phyloP scores from a whole-genome alignment of 345 rosid genomes.

The Turnera subulata region DNA sequence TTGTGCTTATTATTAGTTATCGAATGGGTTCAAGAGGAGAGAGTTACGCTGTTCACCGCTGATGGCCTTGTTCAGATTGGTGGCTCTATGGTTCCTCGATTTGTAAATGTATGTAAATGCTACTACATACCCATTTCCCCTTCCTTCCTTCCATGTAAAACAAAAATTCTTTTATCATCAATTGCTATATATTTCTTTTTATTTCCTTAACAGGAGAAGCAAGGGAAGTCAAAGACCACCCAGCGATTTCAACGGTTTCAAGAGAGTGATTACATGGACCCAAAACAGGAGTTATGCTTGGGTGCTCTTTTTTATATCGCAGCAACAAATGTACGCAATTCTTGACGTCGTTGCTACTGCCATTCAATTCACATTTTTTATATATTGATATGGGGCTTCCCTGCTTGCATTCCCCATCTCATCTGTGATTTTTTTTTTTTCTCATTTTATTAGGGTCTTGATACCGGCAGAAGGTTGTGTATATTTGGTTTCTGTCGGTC shows the following conservation, averaged over 20 bases:
- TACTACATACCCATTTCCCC: no score
- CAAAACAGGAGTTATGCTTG: constrained; percentile 69
- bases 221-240: constrained; percentile 38
- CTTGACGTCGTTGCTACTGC: constrained; percentile 4
- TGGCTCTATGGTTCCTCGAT: constrained; percentile 78
- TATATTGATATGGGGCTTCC: no score
- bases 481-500: constrained; percentile 95
- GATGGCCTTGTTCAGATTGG: constrained; percentile 92
- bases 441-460: constrained; percentile 80
- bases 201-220: constrained; percentile 43
- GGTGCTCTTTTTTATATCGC: constrained; percentile 92
- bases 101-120: constrained; percentile 36
- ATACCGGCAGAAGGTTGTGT: constrained; percentile 88
- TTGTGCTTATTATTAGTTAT: constrained; percentile 31
- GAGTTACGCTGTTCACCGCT: constrained; percentile 72
- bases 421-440: constrained; percentile 4
- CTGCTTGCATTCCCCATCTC: constrained; percentile 4
- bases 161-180: no score
- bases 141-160: no score
- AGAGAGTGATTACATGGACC: constrained; percentile 91
- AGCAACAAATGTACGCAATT: constrained; percentile 68
- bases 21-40: constrained; percentile 85
- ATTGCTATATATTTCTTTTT: no score
- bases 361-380: no score
- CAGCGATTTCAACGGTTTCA: constrained; percentile 58